Evolutionary conservation across 2,329 filamentous ascomycete genomes (phyloP).

Genomic region (Onygenales sp.): DNA sequence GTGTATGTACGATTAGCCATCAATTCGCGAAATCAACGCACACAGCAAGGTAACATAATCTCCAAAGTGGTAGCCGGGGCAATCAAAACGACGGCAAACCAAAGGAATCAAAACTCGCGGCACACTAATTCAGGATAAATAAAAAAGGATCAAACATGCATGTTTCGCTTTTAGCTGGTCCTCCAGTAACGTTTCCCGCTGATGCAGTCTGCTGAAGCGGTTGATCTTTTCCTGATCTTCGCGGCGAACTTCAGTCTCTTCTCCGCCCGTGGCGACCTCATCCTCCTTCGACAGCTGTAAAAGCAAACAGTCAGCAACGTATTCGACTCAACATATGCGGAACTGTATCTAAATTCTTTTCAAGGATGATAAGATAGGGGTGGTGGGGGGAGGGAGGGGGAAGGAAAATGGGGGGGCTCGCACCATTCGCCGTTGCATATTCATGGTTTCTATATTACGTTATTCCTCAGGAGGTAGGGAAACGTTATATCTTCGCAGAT

Average conservation of each 20-base stretch:
- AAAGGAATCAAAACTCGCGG: background rate
- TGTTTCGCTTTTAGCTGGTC: slow-evolving; percentile 72
- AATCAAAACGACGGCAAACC: background rate
- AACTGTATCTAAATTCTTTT: background rate
- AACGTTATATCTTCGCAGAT: too few species aligned
- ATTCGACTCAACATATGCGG: background rate
- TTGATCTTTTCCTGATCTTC: slow-evolving; percentile 99
- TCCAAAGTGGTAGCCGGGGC: background rate
- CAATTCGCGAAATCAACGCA: too few species aligned
- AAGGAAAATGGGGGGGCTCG: background rate
- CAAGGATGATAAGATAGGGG: background rate
- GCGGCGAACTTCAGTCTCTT: slow-evolving; percentile 87
- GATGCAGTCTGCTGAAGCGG: slow-evolving; percentile 87
- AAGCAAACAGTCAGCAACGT: background rate
- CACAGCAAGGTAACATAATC: too few species aligned
- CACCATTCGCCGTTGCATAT: slow-evolving; percentile 5
- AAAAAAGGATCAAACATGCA: slow-evolving; percentile 41
- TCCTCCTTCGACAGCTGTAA: slow-evolving; percentile 84
- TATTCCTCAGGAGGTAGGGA: background rate
- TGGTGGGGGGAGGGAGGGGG: background rate
- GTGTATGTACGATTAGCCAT: background rate
- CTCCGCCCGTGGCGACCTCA: slow-evolving; percentile 60
- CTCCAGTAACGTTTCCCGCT: slow-evolving; percentile 68
- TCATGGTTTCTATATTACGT: background rate
- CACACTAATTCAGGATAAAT: background rate